A percentile compares a stretch with the other conserved stretches of the same genome.
phyloP scores from a whole-genome alignment of 140 eudicot species.

The Anethum foeniculum region DNA sequence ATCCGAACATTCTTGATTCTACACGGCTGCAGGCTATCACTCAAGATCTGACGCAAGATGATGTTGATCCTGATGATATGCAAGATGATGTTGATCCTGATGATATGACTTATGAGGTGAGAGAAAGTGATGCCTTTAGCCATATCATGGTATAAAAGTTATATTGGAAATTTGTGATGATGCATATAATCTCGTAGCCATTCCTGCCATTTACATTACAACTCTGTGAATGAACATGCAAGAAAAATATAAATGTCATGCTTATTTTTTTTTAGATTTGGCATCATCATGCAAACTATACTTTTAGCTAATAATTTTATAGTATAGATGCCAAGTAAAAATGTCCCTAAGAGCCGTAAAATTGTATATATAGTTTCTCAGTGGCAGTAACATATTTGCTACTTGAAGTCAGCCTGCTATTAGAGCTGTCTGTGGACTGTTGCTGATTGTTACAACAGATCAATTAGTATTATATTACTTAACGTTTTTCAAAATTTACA shows the following conservation, averaged over 20 bases:
- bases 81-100: conserved; percentile 61
- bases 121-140: not conserved
- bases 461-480: not conserved
- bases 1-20: conserved; percentile 5
- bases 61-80: conserved; percentile 60
- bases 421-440: not conserved
- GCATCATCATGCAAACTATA: not conserved
- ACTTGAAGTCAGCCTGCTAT: not conserved
- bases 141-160: not conserved
- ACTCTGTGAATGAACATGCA: not conserved
- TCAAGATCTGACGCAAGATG: conserved; percentile 36
- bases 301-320: not conserved
- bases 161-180: no score
- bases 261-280: not conserved
- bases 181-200: no score
- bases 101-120: conserved; percentile 69
- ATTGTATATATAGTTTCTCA: not conserved
- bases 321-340: not conserved
- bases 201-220: not conserved
- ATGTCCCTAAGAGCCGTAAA: not conserved
- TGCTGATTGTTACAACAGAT: not conserved
- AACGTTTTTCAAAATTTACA: not conserved
- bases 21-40: conserved; percentile 26
- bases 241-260: not conserved
- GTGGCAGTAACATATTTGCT: not conserved